Percentiles rank a stretch among this genome's conserved stretches.
Evolutionary conservation across 139 green algal genomes (phyloP).

Genomic region (Desmodesmus armatus): DNA sequence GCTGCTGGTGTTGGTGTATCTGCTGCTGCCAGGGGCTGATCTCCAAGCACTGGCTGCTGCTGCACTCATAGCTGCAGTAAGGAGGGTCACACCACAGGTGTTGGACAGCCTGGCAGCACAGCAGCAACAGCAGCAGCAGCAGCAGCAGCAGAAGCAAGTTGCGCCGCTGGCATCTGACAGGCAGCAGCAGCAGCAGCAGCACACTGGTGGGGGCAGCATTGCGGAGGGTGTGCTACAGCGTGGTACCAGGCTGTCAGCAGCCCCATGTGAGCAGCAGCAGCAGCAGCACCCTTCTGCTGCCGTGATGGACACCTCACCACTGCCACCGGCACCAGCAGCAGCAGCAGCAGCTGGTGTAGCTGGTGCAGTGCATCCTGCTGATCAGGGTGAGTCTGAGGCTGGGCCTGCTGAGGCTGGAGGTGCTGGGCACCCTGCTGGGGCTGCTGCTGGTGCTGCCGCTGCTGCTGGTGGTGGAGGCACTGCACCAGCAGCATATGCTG

Average conservation of each 20-base stretch:
- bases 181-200: background rate
- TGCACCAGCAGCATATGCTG: too few species aligned
- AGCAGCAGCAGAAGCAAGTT: too few species aligned
- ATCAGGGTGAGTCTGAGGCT: too few species aligned
- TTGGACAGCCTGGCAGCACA: background rate
- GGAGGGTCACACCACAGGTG: constrained; percentile 44
- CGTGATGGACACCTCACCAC: background rate
- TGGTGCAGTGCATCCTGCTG: too few species aligned
- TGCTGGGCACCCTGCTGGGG: too few species aligned
- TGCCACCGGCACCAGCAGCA: background rate
- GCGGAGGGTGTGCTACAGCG: background rate
- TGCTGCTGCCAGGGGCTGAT: constrained; percentile 72
- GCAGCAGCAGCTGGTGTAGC: too few species aligned
- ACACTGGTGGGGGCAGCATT: background rate
- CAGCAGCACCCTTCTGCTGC: background rate
- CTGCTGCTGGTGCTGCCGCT: too few species aligned
- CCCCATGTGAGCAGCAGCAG: constrained; percentile 18
- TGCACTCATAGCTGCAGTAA: constrained; percentile 70
- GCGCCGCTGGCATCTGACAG: background rate
- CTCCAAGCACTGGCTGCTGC: constrained; percentile 72
- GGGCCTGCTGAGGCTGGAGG: too few species aligned
- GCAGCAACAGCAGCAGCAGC: constrained; percentile 21
- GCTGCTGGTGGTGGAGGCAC: too few species aligned
- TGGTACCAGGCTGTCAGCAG: background rate
- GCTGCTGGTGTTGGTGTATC: background rate